These are phyloP conservation scores for Trifolium dubium DNA, from an alignment of 306 rosid species.

Conservation along the genomic window DNA sequence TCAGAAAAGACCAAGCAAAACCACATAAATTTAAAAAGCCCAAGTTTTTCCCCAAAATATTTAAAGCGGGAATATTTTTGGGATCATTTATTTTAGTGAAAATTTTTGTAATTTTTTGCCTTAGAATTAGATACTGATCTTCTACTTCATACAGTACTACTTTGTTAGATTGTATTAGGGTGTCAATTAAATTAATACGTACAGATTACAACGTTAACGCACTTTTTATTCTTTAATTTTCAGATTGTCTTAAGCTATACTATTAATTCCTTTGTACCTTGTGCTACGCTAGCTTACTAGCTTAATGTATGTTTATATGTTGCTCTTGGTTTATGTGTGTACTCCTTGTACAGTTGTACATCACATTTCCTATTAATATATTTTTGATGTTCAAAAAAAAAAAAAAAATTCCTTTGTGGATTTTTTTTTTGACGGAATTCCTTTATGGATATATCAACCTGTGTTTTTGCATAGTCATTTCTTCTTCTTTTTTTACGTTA, in stretches of 20 bases:
- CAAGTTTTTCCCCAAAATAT: constrained; percentile 52
- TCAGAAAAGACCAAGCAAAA: constrained; percentile 53
- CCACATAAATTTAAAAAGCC: constrained; percentile 50
- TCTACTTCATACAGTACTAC: not conserved
- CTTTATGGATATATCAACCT: too few relatives aligned
- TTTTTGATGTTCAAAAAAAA: too few relatives aligned
- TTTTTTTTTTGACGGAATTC: too few relatives aligned
- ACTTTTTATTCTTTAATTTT: constrained; percentile 23
- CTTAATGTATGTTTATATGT: too few relatives aligned
- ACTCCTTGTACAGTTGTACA: too few relatives aligned
- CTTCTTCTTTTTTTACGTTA: too few relatives aligned
- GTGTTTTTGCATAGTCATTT: too few relatives aligned
- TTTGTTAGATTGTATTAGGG: not conserved
- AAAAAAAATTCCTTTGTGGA: too few relatives aligned
- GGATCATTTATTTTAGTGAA: not conserved
- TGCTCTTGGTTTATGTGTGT: too few relatives aligned
- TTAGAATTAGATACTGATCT: constrained; percentile 32
- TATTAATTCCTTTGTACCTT: not conserved
- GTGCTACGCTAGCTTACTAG: too few relatives aligned
- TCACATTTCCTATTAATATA: too few relatives aligned
- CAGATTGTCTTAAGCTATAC: not conserved
- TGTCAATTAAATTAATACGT: constrained; percentile 10
- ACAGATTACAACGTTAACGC: constrained; percentile 9
- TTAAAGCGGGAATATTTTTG: constrained; percentile 46
- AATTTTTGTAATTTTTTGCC: constrained; percentile 13